Conservation (phyloP, 1,284 basidiomycete genomes). For the Cutaneotrichosporon arboriforme region DNA sequence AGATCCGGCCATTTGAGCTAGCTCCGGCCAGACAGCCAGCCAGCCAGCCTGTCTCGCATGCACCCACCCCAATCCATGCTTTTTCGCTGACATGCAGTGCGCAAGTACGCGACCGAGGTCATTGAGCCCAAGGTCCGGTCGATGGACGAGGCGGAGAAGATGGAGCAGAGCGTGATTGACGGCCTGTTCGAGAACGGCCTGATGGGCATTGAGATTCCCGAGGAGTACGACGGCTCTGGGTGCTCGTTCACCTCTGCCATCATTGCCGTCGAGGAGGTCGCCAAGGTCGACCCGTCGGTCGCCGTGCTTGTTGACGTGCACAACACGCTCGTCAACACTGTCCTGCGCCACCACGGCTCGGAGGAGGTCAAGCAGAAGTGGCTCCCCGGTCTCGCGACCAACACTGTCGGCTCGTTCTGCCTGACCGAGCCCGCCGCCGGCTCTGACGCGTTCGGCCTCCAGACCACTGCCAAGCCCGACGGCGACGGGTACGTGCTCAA, state of each 20-base stretch:
- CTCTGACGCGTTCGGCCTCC: constrained; percentile 94
- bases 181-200: constrained; percentile 94
- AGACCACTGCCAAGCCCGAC: constrained; percentile 84
- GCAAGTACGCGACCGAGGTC: constrained; percentile 80
- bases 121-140: constrained; percentile 84
- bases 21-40: too few species aligned
- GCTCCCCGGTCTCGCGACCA: constrained; percentile 74
- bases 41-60: too few species aligned
- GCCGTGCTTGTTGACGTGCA: constrained; percentile 97
- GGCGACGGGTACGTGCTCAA: constrained; percentile 29
- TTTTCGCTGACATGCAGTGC: constrained; percentile 53
- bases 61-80: neutral
- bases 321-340: constrained; percentile 95
- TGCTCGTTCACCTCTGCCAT: constrained; percentile 92
- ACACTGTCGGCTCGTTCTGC: constrained; percentile 89
- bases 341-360: constrained; percentile 80
- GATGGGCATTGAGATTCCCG: constrained; percentile 93
- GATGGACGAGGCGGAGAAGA: constrained; percentile 96
- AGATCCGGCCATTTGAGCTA: too few species aligned
- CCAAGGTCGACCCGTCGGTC: constrained; percentile 92
- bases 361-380: constrained; percentile 82
- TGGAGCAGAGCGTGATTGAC: constrained; percentile 76
- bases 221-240: constrained; percentile 79
- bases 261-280: constrained; percentile 85
- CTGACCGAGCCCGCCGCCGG: constrained; percentile 89